Evolutionary conservation across 106 monocot species (phyloP).

Genomic region (Allium cepa): DNA sequence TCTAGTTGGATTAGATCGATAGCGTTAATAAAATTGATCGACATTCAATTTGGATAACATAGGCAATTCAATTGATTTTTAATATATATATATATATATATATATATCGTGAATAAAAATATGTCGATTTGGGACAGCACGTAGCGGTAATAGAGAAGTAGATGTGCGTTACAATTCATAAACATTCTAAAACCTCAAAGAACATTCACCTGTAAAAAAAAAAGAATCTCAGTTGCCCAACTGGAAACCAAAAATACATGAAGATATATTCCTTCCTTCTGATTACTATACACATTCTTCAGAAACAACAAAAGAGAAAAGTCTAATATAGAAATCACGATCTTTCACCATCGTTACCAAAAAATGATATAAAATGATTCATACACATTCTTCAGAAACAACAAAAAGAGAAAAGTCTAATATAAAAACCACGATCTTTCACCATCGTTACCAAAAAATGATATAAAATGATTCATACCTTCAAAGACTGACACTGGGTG

Average conservation of each 20-base stretch:
- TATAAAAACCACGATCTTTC: background rate
- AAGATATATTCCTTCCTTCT: conserved; percentile 8
- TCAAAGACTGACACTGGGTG: too few relatives aligned
- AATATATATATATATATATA: too few relatives aligned
- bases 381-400: conserved; percentile 1
- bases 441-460: background rate
- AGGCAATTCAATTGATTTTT: too few relatives aligned
- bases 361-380: too few relatives aligned
- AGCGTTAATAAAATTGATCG: too few relatives aligned
- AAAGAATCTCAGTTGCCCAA: conserved; percentile 1
- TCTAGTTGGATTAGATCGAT: too few relatives aligned
- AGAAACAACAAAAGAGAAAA: background rate
- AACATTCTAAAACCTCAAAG: background rate
- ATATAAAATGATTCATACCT: too few relatives aligned
- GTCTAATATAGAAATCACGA: background rate
- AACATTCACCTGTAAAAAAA: conserved; percentile 3
- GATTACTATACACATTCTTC: background rate
- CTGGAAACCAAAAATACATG: background rate
- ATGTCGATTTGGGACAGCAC: too few relatives aligned
- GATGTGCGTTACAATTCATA: background rate
- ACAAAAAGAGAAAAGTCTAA: background rate
- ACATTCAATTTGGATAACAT: too few relatives aligned
- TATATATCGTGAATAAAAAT: too few relatives aligned
- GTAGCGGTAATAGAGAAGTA: too few relatives aligned
- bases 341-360: background rate